Base-by-base conservation (phyloP, 495 filamentous ascomycete species). In the Sordaria brevicollis region DNA sequence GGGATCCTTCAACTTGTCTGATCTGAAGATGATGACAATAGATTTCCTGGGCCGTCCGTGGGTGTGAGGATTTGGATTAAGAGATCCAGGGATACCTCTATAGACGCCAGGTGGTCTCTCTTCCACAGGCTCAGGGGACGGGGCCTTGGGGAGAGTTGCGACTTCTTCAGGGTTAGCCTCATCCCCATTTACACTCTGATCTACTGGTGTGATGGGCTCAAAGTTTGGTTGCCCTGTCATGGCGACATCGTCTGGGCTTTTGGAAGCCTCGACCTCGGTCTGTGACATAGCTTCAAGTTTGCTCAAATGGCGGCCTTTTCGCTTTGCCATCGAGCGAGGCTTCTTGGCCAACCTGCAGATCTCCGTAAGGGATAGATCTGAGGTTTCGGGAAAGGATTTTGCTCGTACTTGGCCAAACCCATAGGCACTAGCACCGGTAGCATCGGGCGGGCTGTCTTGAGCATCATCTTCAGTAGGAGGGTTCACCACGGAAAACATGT, bases 401-500 rank as follows among this genome's bases (percentile, higher is more conserved):
- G 74, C 66, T 3, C 73, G 71, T 7, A 76, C 67, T 4, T 35
- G 33, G 0, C 78, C 78, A 71, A 79, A 79, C 9, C 76, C 78
- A 62, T 74, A 78, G 2, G 67, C 35, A 70, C 69, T 41, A 11
- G 65, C 35, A 15, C 36, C 36, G 34, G 68, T 41, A 4, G 68
- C 25, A 11, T n/a, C 36, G 69, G 65, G 7, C 6, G 5, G 37
- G 39, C 39, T 35, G 7, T 66, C 34, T 19, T 35, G 37, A 13
- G 8, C 8, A 2, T 66, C 31, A 2, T 62, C 38, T 10, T 72
- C 65, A 68, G 65, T 29, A 41, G 49, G 34, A 13, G 25, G 19
- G 37, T 70, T 17, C 25, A 69, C 33, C 5, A 77, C 78, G 33
- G 78, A 81, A 68, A 81, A 84, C 70, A 81, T 81, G 70, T 84